Conservation (phyloP, 805 yeast genomes). For the Clavispora fructus region DNA sequence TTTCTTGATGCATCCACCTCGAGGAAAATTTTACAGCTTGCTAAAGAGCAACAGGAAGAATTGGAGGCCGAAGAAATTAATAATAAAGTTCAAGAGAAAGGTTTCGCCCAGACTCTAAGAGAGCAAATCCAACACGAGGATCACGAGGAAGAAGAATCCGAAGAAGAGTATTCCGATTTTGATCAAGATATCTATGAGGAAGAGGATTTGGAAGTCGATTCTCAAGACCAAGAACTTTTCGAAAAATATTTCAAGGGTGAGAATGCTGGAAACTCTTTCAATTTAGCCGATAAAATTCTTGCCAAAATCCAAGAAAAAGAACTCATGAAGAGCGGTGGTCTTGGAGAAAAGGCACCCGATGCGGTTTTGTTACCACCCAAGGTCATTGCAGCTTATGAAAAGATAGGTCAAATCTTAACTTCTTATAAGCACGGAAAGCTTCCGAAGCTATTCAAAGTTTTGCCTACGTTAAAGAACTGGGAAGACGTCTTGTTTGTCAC, state of each 20-base stretch:
- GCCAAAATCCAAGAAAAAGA: constrained; percentile 81
- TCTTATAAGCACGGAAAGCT: constrained; percentile 93
- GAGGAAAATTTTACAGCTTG: constrained; percentile 80
- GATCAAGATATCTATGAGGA: constrained; percentile 43
- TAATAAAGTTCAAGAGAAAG: constrained; percentile 9
- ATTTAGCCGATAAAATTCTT: constrained; percentile 89
- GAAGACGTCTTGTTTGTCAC: constrained; percentile 91
- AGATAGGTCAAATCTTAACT: constrained; percentile 80
- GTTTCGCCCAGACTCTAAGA: constrained; percentile 20
- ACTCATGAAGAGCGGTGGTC: constrained; percentile 14
- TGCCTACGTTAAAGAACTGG: constrained; percentile 93
- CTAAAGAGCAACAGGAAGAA: constrained; percentile 91
- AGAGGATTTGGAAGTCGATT: constrained; percentile 66
- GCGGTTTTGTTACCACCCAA: constrained; percentile 91
- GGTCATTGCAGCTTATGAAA: constrained; percentile 90
- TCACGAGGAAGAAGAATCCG: constrained; percentile 39
- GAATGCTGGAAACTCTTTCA: constrained; percentile 39
- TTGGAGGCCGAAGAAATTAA: constrained; percentile 61
- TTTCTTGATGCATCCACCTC: constrained; percentile 78
- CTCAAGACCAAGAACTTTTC: constrained; percentile 78
- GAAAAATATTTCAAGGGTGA: constrained; percentile 57
- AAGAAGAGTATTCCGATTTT: constrained; percentile 52
- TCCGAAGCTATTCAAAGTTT: constrained; percentile 93
- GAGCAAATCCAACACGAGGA: constrained; percentile 25
- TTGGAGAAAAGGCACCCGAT: constrained; percentile 41